Percentiles rank a stretch among this genome's conserved stretches.
Evolutionary conservation across 73 alveolate genomes (phyloP).

Genomic region (Tetrahymena borealis): DNA sequence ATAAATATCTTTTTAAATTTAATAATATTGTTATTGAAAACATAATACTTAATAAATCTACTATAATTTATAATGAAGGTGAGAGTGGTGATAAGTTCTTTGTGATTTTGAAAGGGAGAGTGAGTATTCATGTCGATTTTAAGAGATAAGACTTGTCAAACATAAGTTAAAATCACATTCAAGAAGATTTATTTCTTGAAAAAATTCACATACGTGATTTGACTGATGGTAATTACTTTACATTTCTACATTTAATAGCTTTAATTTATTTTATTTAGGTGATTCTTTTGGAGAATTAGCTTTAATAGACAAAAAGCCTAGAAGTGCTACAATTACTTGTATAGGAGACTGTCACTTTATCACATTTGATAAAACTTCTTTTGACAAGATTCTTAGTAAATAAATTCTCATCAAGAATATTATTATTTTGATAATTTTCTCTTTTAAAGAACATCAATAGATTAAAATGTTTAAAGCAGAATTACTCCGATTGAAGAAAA

Average conservation of each 20-base stretch:
- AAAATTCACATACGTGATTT: background rate
- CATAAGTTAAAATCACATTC: background rate
- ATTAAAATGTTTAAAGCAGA: background rate
- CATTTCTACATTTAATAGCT: background rate
- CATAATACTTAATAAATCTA: no score
- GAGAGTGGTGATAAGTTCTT: background rate
- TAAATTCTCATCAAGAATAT: background rate
- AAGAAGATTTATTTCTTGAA: background rate
- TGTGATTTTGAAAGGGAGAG: background rate
- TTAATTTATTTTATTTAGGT: background rate
- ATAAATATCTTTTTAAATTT: background rate
- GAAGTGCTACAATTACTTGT: conserved; percentile 27
- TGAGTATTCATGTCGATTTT: background rate
- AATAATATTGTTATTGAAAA: no score
- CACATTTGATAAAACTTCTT: conserved; percentile 10
- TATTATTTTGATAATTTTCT: background rate
- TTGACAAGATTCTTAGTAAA: conserved; percentile 11
- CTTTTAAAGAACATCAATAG: background rate
- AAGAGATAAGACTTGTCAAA: background rate
- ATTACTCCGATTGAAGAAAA: background rate
- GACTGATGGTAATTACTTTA: background rate
- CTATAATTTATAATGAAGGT: background rate
- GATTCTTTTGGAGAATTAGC: conserved; percentile 39
- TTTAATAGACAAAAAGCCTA: conserved; percentile 19
- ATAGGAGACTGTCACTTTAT: conserved; percentile 19